phyloP scores from a whole-genome alignment of 2,329 filamentous ascomycete genomes.

The Periconia digitata region DNA sequence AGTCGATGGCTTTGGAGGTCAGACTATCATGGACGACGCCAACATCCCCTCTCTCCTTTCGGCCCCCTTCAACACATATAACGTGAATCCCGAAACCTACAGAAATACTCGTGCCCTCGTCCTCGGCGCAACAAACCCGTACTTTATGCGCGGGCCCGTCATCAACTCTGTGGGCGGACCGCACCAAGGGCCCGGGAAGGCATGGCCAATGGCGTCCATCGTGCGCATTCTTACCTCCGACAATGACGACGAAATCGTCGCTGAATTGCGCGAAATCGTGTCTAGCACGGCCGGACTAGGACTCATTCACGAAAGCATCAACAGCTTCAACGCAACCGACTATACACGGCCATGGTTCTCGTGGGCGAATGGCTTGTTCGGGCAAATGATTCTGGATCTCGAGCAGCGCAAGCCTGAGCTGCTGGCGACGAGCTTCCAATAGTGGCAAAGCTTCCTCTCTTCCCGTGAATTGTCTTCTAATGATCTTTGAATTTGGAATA shows the following conservation, averaged over 20 bases:
- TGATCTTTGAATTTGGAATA: too few species aligned
- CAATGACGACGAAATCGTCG: slow-evolving; percentile 50
- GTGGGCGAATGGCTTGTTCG: slow-evolving; percentile 57
- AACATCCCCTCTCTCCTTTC: slow-evolving; percentile 70
- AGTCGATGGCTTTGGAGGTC: slow-evolving; percentile 49
- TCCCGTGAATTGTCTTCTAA: too few species aligned
- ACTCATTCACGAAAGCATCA: slow-evolving; percentile 56
- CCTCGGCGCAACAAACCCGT: slow-evolving; percentile 51
- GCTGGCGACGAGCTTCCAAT: slow-evolving; percentile 48
- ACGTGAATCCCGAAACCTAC: slow-evolving; percentile 47
- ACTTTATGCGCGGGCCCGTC: slow-evolving; percentile 53
- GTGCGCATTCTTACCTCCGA: slow-evolving; percentile 53
- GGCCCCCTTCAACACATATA: slow-evolving; percentile 65
- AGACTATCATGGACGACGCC: slow-evolving; percentile 70
- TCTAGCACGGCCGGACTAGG: slow-evolving; percentile 52
- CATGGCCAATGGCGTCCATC: slow-evolving; percentile 57
- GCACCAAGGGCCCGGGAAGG: slow-evolving; percentile 49
- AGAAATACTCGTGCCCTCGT: slow-evolving; percentile 49
- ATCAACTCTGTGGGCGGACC: slow-evolving; percentile 53
- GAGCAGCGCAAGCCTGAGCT: slow-evolving; percentile 48
- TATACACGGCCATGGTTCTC: slow-evolving; percentile 56
- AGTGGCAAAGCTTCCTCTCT: too few species aligned
- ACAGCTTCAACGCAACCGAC: slow-evolving; percentile 48
- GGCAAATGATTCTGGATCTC: slow-evolving; percentile 52
- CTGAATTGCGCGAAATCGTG: slow-evolving; percentile 48